Evolutionary conservation across 2,329 filamentous ascomycete genomes (phyloP).

Genomic region (Epichloe sibirici): DNA sequence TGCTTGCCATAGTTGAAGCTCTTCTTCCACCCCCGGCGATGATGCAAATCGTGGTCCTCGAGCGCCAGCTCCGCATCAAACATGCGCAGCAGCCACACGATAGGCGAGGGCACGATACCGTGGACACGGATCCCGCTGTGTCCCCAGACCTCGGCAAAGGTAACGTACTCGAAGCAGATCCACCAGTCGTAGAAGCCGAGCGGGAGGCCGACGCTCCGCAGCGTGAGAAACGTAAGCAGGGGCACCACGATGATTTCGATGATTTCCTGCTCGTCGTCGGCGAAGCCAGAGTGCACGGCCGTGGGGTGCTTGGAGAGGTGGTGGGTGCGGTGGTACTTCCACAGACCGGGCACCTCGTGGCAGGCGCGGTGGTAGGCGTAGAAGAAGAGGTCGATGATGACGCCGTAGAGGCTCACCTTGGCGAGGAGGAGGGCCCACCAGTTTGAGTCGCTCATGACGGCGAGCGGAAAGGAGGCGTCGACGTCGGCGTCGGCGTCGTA

Average conservation of each 20-base stretch:
- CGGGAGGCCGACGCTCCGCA: conserved; percentile 23
- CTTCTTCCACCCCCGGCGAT: conserved; percentile 24
- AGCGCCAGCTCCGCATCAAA: conserved; percentile 20
- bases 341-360: conserved; percentile 27
- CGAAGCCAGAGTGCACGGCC: conserved; percentile 27
- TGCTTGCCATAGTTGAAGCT: conserved; percentile 28
- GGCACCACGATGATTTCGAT: conserved; percentile 29
- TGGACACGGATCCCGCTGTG: conserved; percentile 26
- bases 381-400: conserved; percentile 33
- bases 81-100: conserved; percentile 20
- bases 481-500: conserved; percentile 10
- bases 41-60: conserved; percentile 29
- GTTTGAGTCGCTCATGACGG: conserved; percentile 4
- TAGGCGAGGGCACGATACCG: conserved; percentile 18
- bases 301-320: conserved; percentile 33
- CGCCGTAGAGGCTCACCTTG: conserved; percentile 27
- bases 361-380: conserved; percentile 25
- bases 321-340: conserved; percentile 32
- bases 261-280: conserved; percentile 29
- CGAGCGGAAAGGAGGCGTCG: not conserved
- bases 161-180: conserved; percentile 30
- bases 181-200: conserved; percentile 35
- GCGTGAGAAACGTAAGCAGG: conserved; percentile 22
- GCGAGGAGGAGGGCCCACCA: conserved; percentile 24
- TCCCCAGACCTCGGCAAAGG: conserved; percentile 25